Evolutionary conservation across 2,329 filamentous ascomycete species (phyloP).

Genomic region (Ophiognomonia clavigignenti-juglandacearum): DNA sequence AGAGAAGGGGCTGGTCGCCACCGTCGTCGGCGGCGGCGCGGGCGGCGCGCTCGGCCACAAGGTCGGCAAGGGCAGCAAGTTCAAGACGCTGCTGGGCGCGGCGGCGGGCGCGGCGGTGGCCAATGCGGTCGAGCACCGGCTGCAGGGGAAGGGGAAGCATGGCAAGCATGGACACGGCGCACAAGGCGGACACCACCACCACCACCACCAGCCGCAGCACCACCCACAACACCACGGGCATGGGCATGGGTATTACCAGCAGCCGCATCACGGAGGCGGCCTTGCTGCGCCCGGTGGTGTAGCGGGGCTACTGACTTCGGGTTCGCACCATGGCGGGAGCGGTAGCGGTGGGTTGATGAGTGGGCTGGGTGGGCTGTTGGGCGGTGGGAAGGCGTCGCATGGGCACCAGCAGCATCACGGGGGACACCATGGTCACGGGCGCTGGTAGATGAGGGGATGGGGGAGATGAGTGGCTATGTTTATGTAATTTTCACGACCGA

Average conservation of each 20-base stretch:
- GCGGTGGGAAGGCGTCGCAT: not conserved
- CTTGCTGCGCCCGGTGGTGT: not conserved
- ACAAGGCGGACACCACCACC: slow-evolving; percentile 1
- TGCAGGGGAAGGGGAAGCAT: slow-evolving; percentile 25
- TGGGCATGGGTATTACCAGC: slow-evolving; percentile 7
- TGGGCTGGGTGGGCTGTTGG: not conserved
- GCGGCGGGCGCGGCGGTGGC: slow-evolving; percentile 52
- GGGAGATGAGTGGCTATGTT: no score
- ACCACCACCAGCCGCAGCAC: slow-evolving; percentile 9
- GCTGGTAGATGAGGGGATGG: not conserved
- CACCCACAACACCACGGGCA: not conserved
- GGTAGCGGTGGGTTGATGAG: not conserved
- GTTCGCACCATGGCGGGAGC: not conserved
- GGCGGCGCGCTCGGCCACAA: slow-evolving; percentile 52
- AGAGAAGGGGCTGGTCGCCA: slow-evolving; percentile 51
- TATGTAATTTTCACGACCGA: no score
- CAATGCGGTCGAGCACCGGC: slow-evolving; percentile 43
- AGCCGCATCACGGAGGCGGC: slow-evolving; percentile 8
- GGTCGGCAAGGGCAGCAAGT: slow-evolving; percentile 43
- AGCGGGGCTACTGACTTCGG: not conserved
- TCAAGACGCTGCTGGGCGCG: slow-evolving; percentile 48
- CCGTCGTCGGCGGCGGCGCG: slow-evolving; percentile 46
- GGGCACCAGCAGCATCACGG: slow-evolving; percentile 10
- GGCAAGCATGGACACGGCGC: slow-evolving; percentile 6
- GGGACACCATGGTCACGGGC: slow-evolving; percentile 6